Percentiles rank a stretch among this genome's conserved stretches.
phyloP scores from a whole-genome alignment of 1,284 basidiomycete species.

The Marasmius tenuissimus region DNA sequence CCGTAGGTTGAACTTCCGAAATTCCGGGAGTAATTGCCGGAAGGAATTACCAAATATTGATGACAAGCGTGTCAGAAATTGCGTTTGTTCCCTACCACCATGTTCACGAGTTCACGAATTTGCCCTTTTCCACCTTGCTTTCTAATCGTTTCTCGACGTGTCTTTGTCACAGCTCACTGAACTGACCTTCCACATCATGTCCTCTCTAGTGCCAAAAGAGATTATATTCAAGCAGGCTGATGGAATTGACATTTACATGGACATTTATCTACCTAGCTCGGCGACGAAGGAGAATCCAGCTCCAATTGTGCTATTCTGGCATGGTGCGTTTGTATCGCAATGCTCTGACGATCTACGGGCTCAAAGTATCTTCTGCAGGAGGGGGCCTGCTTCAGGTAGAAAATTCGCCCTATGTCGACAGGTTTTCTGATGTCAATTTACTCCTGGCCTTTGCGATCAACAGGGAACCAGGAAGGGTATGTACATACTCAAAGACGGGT shows the following conservation, averaged over 20 bases:
- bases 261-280: conserved; percentile 32
- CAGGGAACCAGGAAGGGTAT: conserved; percentile 36
- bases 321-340: conserved; percentile 24
- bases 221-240: conserved; percentile 30
- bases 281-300: conserved; percentile 27
- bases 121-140: no score
- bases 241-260: conserved; percentile 32
- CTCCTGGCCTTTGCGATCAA: conserved; percentile 1
- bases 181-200: not conserved
- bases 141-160: no score
- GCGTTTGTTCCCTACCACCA: no score
- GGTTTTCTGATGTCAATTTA: not conserved
- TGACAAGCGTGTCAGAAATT: no score
- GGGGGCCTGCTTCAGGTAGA: conserved; percentile 27
- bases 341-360: not conserved
- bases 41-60: no score
- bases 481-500: not conserved
- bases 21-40: no score
- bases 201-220: conserved; percentile 15
- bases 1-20: no score
- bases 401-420: not conserved
- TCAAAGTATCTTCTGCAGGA: conserved; percentile 10
- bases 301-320: conserved; percentile 37
- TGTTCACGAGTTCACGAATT: no score
- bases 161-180: not conserved